Evolutionary conservation across 345 rosid genomes (phyloP), one percentile per base, ranked within the genome.

Genomic region (Leavenworthia alabamica): DNA sequence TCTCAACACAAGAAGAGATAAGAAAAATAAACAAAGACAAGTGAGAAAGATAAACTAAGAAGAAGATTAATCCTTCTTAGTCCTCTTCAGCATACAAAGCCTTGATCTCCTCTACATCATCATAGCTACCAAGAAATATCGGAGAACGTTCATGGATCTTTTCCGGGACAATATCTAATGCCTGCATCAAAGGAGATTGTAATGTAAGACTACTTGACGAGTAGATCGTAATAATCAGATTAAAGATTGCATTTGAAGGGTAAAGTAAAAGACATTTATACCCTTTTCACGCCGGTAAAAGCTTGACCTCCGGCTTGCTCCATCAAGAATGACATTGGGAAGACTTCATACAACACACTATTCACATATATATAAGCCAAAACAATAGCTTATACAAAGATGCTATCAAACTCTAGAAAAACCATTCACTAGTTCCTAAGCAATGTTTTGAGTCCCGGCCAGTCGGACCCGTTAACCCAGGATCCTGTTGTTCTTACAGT

Each of bases 291-390:
- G 64, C 99, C 99, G 0, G 90, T 87, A 64, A 93, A 87, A 35
- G 96, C 84, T 72, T 87, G 97, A 46, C 99, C 99, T 56, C 97
- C 97, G 0, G 97, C 97, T 87, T 87, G 83, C 77, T 93, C 99
- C 92, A 89, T 81, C 82, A 89, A 76, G 75, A 89, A 93, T 1
- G 99, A 79, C 99, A 89, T 89, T 2, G 99, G 97, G 68, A 93
- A 89, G 57, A 93, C 97, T 83, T 89, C 99, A 62, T 93, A 93
- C 53, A 93, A 77, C 60, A 89, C 96, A 73, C 97, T 93, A 39
- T 16, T 41, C 57, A 54, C 13, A 40, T 20, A 37, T n/a, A 40
- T 23, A 23, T 31, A 64, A 28, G 44, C 16, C 46, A 32, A 43
- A 41, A 47, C 44, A 41, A 8, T 2, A 53, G 50, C 35, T 69